Evolutionary conservation across 345 rosid genomes (phyloP), one percentile per base, ranked within the genome.

Genomic region (Schrenkiella parvula): DNA sequence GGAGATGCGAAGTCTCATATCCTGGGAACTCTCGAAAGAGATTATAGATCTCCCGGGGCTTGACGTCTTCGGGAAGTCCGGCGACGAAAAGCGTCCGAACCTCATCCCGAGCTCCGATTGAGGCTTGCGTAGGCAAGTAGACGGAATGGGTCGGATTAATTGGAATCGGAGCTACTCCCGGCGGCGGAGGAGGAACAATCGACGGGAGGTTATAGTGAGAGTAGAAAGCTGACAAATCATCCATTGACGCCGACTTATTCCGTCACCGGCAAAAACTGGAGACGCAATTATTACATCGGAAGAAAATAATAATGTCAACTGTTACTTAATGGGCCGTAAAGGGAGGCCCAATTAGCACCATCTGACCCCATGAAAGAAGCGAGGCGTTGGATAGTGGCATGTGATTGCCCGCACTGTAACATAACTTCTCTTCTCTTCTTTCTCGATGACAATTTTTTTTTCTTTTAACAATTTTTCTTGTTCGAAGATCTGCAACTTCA

Each of bases 31-130:
- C 97, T 2, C 95, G 85, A 76, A 93, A 93, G 3, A 91, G 84
- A 78, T 91, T 89, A 34, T 91, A 91, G 74, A 93, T 86, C 83
- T 93, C 97, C 19, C 96, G 88, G 2, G 90, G 83, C 85, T 88
- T 88, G 13, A 91, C 89, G 65, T 91, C 96, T 46, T 93, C 95
- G 10, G 98, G 96, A 23, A 91, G 79, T 18, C 98, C 96, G 1
- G 98, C 97, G 6, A 89, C 78, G 80, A 91, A 93, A n/a, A 91
- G 90, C 14, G 96, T 89, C 13, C 97, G 88, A 55, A 93, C 86
- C 67, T 81, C 84, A 65, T 85, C 87, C 37, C 83, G 69, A 47
- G 6, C 17, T 22, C 72, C 72, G 34, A 68, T 61, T 1, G 84
- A 42, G 3, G 61, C 44, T 41, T 66, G 76, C 4, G 84, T 58